phyloP scores from a whole-genome alignment of 345 rosid species.

The Gossypium arboreum region DNA sequence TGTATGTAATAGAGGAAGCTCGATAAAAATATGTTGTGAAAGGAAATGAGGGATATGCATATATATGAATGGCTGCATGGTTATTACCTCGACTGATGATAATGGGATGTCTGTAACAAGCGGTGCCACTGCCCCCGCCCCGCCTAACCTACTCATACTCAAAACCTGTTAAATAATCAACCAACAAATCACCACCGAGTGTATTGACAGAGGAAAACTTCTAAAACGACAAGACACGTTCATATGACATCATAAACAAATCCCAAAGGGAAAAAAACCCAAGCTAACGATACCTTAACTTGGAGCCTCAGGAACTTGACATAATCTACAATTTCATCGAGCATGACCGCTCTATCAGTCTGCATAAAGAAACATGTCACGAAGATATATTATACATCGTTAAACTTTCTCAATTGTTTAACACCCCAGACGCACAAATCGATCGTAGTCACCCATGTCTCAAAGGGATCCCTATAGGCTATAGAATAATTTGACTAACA shows the following conservation, averaged over 20 bases:
- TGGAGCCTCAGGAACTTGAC: conserved; percentile 98
- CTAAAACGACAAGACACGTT: neutral
- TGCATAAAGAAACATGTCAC: conserved; percentile 32
- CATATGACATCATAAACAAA: neutral
- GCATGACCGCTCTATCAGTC: conserved; percentile 98
- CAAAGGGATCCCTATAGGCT: neutral
- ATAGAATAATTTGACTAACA: neutral
- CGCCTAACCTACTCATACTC: conserved; percentile 99
- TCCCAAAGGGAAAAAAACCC: neutral
- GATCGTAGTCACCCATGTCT: neutral
- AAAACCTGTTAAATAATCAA: conserved; percentile 62
- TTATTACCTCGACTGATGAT: conserved; percentile 83
- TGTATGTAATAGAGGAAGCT: neutral
- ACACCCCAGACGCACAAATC: neutral
- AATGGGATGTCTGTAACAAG: conserved; percentile 93
- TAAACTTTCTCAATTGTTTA: neutral
- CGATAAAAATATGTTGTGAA: neutral
- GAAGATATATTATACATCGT: neutral
- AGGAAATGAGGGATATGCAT: neutral
- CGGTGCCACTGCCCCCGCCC: conserved; percentile 98
- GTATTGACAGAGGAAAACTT: neutral
- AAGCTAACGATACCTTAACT: conserved; percentile 66
- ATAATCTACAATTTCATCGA: conserved; percentile 98
- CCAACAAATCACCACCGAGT: neutral
- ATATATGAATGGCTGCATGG: neutral